A percentile compares a stretch with the other conserved stretches of the same genome.
Conservation (phyloP, 2,329 filamentous ascomycete genomes). For the Cladosporium sp. region DNA sequence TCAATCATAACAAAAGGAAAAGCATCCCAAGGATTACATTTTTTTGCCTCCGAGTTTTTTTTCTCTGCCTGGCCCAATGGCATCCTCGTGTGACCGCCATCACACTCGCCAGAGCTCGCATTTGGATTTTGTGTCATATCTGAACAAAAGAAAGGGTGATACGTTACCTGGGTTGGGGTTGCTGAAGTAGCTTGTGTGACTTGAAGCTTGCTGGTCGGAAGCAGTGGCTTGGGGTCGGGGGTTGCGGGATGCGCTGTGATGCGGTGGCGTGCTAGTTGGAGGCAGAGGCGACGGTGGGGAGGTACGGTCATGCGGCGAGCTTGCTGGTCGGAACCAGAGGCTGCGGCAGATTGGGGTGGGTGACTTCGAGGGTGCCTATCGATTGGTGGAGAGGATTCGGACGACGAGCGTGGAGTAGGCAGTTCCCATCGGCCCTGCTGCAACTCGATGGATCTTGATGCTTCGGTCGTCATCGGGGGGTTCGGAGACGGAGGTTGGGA, state of each 20-base stretch:
- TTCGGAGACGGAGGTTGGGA: not conserved
- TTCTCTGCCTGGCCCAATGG: slow-evolving; percentile 1
- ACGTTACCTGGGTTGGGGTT: slow-evolving; percentile 1
- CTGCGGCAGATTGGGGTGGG: not conserved
- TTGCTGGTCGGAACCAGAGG: slow-evolving; percentile 8
- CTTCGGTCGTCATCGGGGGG: not conserved
- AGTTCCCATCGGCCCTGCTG: slow-evolving; percentile 12
- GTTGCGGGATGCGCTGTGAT: slow-evolving; percentile 1
- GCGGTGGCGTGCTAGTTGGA: slow-evolving; percentile 2
- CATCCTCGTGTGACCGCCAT: slow-evolving; percentile 8
- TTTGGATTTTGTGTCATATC: slow-evolving; percentile 3
- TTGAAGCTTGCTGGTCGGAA: slow-evolving; percentile 8
- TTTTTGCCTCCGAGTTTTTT: slow-evolving; percentile 4
- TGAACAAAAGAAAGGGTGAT: slow-evolving; percentile 2
- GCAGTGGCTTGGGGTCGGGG: not conserved
- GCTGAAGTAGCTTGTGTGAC: not conserved
- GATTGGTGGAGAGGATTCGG: not conserved
- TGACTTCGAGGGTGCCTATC: not conserved
- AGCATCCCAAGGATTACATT: not conserved
- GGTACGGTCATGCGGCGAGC: not conserved
- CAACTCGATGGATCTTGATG: not conserved
- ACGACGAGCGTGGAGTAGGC: not conserved
- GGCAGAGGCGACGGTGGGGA: not conserved
- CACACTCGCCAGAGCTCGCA: slow-evolving; percentile 7
- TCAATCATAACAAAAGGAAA: not conserved